These are phyloP conservation scores for Aspergillus oerlinghausenensis DNA, from an alignment of 2,329 filamentous ascomycete species.

Conservation along the genomic window DNA sequence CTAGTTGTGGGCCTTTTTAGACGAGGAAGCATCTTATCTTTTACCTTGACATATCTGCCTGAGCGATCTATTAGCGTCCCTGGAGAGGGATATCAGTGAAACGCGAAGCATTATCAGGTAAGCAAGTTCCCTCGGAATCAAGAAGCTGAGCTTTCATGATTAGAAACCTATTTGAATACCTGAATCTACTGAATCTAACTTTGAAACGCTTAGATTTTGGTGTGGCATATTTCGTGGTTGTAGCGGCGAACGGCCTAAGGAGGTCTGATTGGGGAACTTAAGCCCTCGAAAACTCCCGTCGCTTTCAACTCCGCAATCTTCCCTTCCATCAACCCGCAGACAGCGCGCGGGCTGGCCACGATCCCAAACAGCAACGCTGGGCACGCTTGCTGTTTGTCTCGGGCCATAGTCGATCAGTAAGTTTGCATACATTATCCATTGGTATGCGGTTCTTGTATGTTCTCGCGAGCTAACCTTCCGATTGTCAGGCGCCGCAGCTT, in stretches of 20 bases:
- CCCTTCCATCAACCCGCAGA: constrained; percentile 25
- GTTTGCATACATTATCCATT: constrained; percentile 5
- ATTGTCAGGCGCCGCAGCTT: constrained; percentile 13
- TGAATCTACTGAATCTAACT: constrained; percentile 2
- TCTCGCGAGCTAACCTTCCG: constrained; percentile 19
- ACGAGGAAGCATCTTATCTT: constrained; percentile 2
- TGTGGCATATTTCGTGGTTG: constrained; percentile 13
- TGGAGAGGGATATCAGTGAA: constrained; percentile 1
- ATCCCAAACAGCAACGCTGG: constrained; percentile 28
- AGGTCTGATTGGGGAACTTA: constrained; percentile 19
- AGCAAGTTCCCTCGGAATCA: constrained; percentile 1
- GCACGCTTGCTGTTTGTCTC: constrained; percentile 24
- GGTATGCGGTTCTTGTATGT: constrained; percentile 1
- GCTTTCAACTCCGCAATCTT: constrained; percentile 22
- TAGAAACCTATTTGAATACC: neutral
- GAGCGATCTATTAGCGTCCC: neutral
- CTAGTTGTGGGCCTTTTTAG: neutral
- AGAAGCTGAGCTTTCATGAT: neutral
- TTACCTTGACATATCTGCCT: neutral
- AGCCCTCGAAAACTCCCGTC: constrained; percentile 25
- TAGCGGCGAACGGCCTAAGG: constrained; percentile 19
- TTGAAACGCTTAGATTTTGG: constrained; percentile 1
- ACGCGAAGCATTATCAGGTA: constrained; percentile 6
- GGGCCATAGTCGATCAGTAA: constrained; percentile 20
- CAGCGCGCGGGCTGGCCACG: constrained; percentile 28